These are phyloP conservation scores for Crepidotus variabilis DNA, from an alignment of 768 basidiomycete species.

Conservation along the genomic window DNA sequence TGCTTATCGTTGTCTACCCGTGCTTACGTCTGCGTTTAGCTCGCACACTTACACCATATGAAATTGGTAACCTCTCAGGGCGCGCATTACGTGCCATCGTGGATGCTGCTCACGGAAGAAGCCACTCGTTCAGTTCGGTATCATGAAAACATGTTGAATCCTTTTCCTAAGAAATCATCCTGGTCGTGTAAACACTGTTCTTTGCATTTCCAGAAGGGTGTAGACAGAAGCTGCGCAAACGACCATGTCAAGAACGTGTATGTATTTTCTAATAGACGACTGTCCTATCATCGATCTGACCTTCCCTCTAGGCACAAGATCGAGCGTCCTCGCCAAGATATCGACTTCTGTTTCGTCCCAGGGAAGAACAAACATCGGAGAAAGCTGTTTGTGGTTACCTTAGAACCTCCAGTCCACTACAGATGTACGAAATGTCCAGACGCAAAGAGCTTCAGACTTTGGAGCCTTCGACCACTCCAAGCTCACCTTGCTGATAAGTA, in stretches of 20 bases:
- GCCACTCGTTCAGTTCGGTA: constrained; percentile 5
- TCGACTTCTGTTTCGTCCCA: constrained; percentile 5
- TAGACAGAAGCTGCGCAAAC: background rate
- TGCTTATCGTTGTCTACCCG: background rate
- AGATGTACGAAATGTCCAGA: constrained; percentile 7
- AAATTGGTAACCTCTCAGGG: constrained; percentile 6
- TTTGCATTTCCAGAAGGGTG: constrained; percentile 5
- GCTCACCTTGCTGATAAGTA: constrained; percentile 9
- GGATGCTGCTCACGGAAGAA: constrained; percentile 9
- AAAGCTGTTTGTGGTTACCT: constrained; percentile 6
- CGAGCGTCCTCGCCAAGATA: constrained; percentile 3
- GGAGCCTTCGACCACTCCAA: constrained; percentile 7
- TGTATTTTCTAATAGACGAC: background rate
- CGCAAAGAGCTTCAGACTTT: constrained; percentile 6
- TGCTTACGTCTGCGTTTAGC: background rate
- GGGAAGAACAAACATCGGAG: constrained; percentile 4
- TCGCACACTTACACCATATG: constrained; percentile 7
- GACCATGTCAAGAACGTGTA: constrained; percentile 1
- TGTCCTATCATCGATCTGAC: background rate
- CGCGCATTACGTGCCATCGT: constrained; percentile 4
- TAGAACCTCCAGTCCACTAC: constrained; percentile 3
- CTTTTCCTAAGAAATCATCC: constrained; percentile 5
- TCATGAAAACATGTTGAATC: constrained; percentile 5
- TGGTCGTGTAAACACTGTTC: constrained; percentile 9
- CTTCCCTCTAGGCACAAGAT: background rate